Evolutionary conservation across 1,139 yeast species (phyloP).

Genomic region (Hansenula lynferdii): DNA sequence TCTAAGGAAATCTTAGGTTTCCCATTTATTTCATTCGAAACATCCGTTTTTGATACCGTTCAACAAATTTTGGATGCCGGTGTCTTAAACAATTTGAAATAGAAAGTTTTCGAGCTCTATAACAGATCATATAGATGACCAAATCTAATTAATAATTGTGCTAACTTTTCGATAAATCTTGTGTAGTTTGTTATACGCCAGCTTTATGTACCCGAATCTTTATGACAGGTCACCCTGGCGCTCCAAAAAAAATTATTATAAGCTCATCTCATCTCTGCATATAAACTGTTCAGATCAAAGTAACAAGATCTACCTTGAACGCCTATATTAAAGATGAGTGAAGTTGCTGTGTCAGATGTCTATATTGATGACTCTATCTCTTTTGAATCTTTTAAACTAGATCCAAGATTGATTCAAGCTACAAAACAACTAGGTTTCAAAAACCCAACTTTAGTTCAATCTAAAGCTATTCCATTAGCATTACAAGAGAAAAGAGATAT

Average conservation of each 20-base stretch:
- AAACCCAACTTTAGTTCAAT: slow-evolving; percentile 86
- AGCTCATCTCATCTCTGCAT: slow-evolving; percentile 1
- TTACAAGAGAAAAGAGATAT: slow-evolving; percentile 82
- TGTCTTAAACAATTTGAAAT: background rate
- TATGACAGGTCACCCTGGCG: too few relatives aligned
- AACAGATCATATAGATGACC: too few relatives aligned
- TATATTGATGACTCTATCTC: slow-evolving; percentile 66
- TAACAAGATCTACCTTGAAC: background rate
- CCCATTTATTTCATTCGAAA: slow-evolving; percentile 30
- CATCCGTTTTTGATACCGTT: slow-evolving; percentile 35
- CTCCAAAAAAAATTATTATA: background rate
- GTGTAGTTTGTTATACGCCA: too few relatives aligned
- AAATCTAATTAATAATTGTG: too few relatives aligned
- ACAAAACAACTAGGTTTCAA: slow-evolving; percentile 75
- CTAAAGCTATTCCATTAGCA: slow-evolving; percentile 89
- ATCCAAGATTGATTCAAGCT: slow-evolving; percentile 80
- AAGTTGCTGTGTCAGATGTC: slow-evolving; percentile 50
- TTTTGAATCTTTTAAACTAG: slow-evolving; percentile 72
- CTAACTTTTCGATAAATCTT: too few relatives aligned
- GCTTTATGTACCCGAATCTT: too few relatives aligned
- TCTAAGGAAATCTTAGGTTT: slow-evolving; percentile 32
- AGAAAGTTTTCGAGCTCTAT: background rate
- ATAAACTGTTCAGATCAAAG: background rate
- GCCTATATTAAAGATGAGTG: slow-evolving; percentile 7
- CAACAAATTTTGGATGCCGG: slow-evolving; percentile 28